Evolutionary conservation across 2,329 filamentous ascomycete species (phyloP).

Genomic region (Penicillium capsulatum): DNA sequence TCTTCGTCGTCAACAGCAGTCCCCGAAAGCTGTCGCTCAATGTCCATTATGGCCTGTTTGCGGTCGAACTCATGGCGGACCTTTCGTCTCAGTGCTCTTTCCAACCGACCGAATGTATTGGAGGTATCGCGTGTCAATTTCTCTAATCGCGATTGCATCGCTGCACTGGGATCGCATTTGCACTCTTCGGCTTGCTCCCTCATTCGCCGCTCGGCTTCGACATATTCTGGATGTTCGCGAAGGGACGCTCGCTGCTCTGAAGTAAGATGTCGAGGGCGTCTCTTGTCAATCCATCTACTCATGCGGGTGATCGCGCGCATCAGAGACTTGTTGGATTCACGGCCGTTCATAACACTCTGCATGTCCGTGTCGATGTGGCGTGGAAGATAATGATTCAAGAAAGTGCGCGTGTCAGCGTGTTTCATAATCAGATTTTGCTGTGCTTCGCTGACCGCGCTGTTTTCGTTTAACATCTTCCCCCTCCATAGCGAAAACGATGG

Average conservation of each 20-base stretch:
- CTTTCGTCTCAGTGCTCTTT: not conserved
- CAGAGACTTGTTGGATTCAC: conserved; percentile 5
- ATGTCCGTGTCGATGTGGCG: conserved; percentile 13
- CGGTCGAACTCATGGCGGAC: not conserved
- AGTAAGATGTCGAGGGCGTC: conserved; percentile 8
- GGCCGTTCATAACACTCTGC: conserved; percentile 11
- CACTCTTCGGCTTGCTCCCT: not conserved
- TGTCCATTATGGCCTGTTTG: conserved; percentile 1
- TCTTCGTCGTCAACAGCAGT: conserved; percentile 14
- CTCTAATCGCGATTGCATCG: not conserved
- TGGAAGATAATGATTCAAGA: conserved; percentile 21
- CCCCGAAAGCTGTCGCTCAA: conserved; percentile 5
- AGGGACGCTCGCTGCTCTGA: not conserved
- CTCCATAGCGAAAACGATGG: conserved; percentile 7
- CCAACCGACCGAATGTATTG: not conserved
- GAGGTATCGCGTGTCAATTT: not conserved
- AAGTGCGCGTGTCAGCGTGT: conserved; percentile 15
- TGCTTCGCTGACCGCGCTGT: conserved; percentile 24
- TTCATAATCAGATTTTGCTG: conserved; percentile 33
- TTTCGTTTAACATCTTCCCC: conserved; percentile 11
- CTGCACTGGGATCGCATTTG: not conserved
- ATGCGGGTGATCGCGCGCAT: conserved; percentile 11
- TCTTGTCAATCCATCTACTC: conserved; percentile 12
- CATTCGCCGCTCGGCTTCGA: not conserved
- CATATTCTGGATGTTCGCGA: conserved; percentile 1